A percentile compares a stretch with the other conserved stretches of the same genome.
phyloP scores from a whole-genome alignment of 2,329 filamentous ascomycete genomes.

The Clonostachys sp. region DNA sequence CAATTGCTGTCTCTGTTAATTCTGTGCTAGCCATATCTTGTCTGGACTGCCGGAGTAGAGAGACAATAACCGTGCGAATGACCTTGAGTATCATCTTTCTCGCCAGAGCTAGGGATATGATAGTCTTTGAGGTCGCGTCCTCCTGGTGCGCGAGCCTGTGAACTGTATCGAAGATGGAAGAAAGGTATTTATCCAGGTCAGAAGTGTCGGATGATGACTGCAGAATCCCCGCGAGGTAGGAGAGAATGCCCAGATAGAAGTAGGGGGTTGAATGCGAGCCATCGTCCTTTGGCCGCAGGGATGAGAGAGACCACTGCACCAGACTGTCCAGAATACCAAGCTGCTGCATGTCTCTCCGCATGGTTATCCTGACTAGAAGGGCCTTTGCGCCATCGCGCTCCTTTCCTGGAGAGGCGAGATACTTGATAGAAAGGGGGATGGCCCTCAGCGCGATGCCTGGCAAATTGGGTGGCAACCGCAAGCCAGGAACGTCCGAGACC shows the following conservation, averaged over 20 bases:
- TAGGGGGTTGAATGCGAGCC: conserved; percentile 54
- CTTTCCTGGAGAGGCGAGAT: conserved; percentile 73
- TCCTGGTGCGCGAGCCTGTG: conserved; percentile 51
- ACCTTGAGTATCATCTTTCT: conserved; percentile 83
- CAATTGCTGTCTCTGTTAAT: conserved; percentile 75
- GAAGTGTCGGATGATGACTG: conserved; percentile 66
- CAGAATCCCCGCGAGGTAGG: conserved; percentile 73
- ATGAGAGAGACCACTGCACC: conserved; percentile 64
- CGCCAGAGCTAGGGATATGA: conserved; percentile 71
- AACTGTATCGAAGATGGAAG: conserved; percentile 60
- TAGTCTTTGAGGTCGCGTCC: conserved; percentile 40
- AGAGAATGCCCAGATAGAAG: conserved; percentile 71
- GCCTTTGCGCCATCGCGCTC: conserved; percentile 85
- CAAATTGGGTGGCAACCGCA: conserved; percentile 53
- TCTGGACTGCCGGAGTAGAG: conserved; percentile 52
- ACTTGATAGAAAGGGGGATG: conserved; percentile 65
- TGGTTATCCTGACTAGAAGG: conserved; percentile 75
- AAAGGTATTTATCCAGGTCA: conserved; percentile 65
- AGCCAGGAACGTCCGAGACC: conserved; percentile 33
- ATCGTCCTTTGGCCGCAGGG: conserved; percentile 41
- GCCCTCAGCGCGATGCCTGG: conserved; percentile 69
- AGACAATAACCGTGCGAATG: conserved; percentile 67
- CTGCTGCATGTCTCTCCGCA: conserved; percentile 83
- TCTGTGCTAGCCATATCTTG: conserved; percentile 38
- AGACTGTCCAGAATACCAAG: conserved; percentile 65